phyloP scores from a whole-genome alignment of 2,329 filamentous ascomycete genomes.

The Nemania sp. region DNA sequence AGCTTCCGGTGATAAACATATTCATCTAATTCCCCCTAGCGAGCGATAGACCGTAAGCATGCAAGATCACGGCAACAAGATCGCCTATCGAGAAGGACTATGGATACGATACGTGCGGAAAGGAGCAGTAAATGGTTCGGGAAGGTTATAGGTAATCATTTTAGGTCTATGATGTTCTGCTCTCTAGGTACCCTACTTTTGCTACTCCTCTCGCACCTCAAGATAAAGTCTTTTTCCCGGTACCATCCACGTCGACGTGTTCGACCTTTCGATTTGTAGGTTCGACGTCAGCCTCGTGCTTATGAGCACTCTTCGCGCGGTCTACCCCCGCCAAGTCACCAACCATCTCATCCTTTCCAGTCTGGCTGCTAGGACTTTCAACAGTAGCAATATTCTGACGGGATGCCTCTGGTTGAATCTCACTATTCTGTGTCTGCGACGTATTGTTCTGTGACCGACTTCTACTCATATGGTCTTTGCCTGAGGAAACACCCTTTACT shows the following conservation, averaged over 20 bases:
- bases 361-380: background rate
- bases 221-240: constrained; percentile 17
- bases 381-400: constrained; percentile 19
- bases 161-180: constrained; percentile 31
- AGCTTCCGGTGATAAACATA: background rate
- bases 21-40: background rate
- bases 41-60: background rate
- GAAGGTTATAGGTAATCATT: constrained; percentile 28
- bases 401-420: constrained; percentile 20
- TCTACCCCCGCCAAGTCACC: background rate
- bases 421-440: constrained; percentile 15
- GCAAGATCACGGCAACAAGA: background rate
- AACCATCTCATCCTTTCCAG: background rate
- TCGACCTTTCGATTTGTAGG: constrained; percentile 26
- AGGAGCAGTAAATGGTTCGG: background rate
- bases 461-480: constrained; percentile 34
- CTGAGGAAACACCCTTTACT: constrained; percentile 47
- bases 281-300: constrained; percentile 15
- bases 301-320: constrained; percentile 5
- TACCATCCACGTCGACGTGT: constrained; percentile 24
- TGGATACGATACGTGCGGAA: background rate
- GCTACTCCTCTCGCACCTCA: constrained; percentile 5
- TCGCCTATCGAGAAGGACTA: background rate
- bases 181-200: constrained; percentile 19
- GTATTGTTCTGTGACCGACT: constrained; percentile 37